Conservation (phyloP, 805 yeast genomes). For the Metschnikowia arizonensis region DNA sequence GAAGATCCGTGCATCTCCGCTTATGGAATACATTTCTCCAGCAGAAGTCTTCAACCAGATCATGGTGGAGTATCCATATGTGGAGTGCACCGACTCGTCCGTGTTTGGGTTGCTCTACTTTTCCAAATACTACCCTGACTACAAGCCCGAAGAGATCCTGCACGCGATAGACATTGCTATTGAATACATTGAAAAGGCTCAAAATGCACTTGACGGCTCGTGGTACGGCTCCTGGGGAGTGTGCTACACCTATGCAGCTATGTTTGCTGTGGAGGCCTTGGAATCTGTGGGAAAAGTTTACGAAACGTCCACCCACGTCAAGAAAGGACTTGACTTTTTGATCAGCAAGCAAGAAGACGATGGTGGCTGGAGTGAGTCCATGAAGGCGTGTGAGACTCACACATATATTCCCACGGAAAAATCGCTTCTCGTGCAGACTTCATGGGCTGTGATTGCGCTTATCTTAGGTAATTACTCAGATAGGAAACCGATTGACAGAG, state of each 20-base stretch:
- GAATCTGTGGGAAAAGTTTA: conserved; percentile 64
- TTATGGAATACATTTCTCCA: conserved; percentile 78
- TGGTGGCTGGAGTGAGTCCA: conserved; percentile 98
- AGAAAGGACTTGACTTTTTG: conserved; percentile 80
- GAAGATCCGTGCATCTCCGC: conserved; percentile 71
- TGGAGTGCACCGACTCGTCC: conserved; percentile 95
- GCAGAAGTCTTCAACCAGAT: conserved; percentile 98
- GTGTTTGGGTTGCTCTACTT: conserved; percentile 85
- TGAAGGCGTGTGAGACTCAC: conserved; percentile 82
- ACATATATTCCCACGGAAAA: conserved; percentile 62
- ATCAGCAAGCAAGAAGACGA: conserved; percentile 71
- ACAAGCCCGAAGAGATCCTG: conserved; percentile 61
- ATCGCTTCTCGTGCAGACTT: conserved; percentile 80
- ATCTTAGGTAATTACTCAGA: conserved; percentile 80
- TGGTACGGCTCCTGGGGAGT: conserved; percentile 99
- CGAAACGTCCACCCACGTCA: conserved; percentile 55
- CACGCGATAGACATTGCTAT: conserved; percentile 73
- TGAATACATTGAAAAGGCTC: conserved; percentile 63
- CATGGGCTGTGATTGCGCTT: conserved; percentile 88
- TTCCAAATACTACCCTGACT: conserved; percentile 55
- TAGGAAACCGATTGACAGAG: conserved; percentile 54
- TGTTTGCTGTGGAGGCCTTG: conserved; percentile 96
- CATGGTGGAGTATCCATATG: conserved; percentile 98
- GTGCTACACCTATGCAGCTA: conserved; percentile 91
- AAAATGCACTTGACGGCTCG: conserved; percentile 70